Evolutionary conservation across 441 rosid genomes (phyloP).

Genomic region (Cnidoscolus chayamansa): DNA sequence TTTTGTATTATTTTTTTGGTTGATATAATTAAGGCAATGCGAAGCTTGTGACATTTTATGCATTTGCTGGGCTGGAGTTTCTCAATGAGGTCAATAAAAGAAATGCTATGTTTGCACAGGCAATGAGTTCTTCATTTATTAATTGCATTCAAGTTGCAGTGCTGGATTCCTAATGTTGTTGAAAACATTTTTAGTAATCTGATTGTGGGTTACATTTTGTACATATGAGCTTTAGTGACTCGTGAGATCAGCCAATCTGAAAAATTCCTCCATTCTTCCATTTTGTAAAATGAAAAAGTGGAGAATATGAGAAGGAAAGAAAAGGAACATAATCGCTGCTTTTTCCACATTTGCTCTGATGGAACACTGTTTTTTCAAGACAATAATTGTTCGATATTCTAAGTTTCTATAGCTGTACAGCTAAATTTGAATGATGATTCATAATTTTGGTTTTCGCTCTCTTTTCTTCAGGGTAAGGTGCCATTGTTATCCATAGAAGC

Average conservation of each 20-base stretch:
- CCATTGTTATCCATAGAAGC: constrained; percentile 66
- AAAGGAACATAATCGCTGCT: neutral
- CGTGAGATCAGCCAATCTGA: neutral
- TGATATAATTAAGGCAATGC: neutral
- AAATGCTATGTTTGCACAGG: neutral
- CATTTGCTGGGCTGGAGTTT: neutral
- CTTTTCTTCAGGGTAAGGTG: constrained; percentile 57
- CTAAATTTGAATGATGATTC: constrained; percentile 2
- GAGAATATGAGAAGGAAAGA: neutral
- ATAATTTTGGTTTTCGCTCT: neutral
- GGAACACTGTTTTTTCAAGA: neutral
- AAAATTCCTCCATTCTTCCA: neutral
- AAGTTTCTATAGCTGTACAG: constrained; percentile 1
- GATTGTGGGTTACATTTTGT: neutral
- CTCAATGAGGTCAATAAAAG: neutral
- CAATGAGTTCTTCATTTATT: neutral
- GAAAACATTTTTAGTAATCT: neutral
- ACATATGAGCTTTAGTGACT: neutral
- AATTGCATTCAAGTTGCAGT: neutral
- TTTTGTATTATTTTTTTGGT: neutral
- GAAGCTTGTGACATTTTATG: neutral
- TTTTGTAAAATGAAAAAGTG: neutral
- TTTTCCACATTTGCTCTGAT: neutral
- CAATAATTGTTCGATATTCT: neutral
- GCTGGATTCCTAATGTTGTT: neutral